Evolutionary conservation across 192 early-diverging fungal genomes (phyloP), one percentile per base, ranked within the genome.

Genomic region (Linnemannia exigua): DNA sequence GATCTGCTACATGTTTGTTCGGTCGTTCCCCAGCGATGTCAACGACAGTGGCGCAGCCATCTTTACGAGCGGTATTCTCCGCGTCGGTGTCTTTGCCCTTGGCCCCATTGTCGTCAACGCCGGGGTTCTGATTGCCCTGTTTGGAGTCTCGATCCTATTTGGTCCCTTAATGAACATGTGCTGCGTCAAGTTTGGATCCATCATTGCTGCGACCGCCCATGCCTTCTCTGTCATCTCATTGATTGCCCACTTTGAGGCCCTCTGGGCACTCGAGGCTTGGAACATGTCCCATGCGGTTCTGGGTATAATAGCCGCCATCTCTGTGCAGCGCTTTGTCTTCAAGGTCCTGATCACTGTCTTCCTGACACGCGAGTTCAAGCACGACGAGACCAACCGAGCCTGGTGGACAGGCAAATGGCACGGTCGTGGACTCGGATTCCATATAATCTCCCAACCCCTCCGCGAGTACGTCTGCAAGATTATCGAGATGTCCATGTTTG

Each of bases 321-420:
- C 91, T 73, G 89, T 96, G 17, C 93, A 95, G 85, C 90, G 93
- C 7, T 93, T 93, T 50, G 76, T 94, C 33, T 93, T 95, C 88
- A 94, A 93, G 51, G 74, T 94, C n/a, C 72, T 95, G 72, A 91
- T 93, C 75, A 89, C 91, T 33, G 72, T 95, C 50, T 93, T 94
- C 79, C 86, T 97, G 73, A 92, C 96, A 68, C 92, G 96, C 54
- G 96, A 97, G 89, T 94, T 96, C 90, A 94, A 95, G 76, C 93
- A 95, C 83, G 95, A 96, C 84, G 94, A 94, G 88, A 90, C 94
- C 25, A 97, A 97, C 80, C 90, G 93, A 61, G 96, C 94, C 28
- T 97, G 96, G 96, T 97, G 96, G 96, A 95, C 95, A 11, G 96
- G 96, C 25, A 91, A 92, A 73, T 97, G 96, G 95, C 92, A 94